Percentiles rank a stretch among this genome's conserved stretches.
Conservation (phyloP, 1,284 basidiomycete species). For the Ganoderma resinaceum region DNA sequence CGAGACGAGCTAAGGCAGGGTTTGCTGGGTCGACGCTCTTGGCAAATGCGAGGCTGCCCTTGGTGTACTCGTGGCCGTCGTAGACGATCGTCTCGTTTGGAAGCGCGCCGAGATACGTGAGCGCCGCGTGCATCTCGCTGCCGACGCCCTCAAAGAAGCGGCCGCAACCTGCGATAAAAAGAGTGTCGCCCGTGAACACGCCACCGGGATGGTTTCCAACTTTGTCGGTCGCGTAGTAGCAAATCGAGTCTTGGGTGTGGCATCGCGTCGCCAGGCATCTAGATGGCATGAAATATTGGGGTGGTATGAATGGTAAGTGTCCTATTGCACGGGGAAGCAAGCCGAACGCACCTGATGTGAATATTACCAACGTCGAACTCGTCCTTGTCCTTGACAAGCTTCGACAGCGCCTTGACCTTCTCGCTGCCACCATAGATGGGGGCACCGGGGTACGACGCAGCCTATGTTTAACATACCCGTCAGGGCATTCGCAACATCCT, state of each 20-base stretch:
- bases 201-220: constrained; percentile 63
- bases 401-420: constrained; percentile 71
- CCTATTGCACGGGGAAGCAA: not conserved
- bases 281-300: not conserved
- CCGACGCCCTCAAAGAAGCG: constrained; percentile 95
- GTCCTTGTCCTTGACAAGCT: constrained; percentile 81
- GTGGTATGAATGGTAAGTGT: not conserved
- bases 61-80: constrained; percentile 94
- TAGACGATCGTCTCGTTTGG: constrained; percentile 87
- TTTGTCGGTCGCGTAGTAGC: constrained; percentile 80
- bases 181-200: constrained; percentile 96
- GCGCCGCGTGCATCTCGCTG: constrained; percentile 84
- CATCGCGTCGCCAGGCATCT: constrained; percentile 93
- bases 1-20: constrained; percentile 61
- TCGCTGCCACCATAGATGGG: constrained; percentile 89
- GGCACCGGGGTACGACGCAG: constrained; percentile 64
- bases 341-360: constrained; percentile 63
- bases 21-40: constrained; percentile 72
- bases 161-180: constrained; percentile 95
- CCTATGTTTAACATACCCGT: constrained; percentile 47
- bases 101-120: constrained; percentile 79
- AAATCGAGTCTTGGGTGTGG: constrained; percentile 97
- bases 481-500: not conserved
- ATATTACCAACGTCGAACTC: constrained; percentile 78
- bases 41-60: constrained; percentile 69